These are phyloP conservation scores for Eragrostis curvula DNA, from an alignment of 176 grass and related monocot genomes.

Conservation along the genomic window DNA sequence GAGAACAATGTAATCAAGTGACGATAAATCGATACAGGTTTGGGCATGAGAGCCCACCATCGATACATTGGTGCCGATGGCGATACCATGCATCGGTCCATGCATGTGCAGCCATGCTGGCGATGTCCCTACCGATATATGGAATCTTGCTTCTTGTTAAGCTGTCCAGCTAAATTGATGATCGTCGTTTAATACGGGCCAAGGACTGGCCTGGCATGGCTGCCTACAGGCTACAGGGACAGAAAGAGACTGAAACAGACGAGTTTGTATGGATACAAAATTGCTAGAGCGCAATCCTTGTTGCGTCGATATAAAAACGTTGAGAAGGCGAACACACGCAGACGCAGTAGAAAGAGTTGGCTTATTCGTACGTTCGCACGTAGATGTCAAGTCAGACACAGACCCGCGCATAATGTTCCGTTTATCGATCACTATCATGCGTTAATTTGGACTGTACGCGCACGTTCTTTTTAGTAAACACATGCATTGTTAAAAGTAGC, in stretches of 20 bases:
- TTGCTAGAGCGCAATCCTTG: neutral
- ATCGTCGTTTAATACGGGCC: neutral
- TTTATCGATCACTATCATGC: neutral
- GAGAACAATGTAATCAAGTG: neutral
- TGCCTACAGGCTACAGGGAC: neutral
- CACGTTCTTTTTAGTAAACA: neutral
- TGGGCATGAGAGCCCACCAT: neutral
- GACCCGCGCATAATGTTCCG: neutral
- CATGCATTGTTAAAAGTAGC: neutral
- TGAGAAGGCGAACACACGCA: neutral
- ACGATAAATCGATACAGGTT: neutral
- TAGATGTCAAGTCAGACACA: neutral
- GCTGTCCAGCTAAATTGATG: slow-evolving; percentile 33
- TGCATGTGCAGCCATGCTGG: neutral
- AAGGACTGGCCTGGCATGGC: neutral
- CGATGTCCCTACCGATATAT: neutral
- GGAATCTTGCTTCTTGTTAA: slow-evolving; percentile 41
- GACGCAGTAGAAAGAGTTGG: neutral
- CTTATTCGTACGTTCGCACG: neutral
- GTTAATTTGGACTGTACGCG: neutral
- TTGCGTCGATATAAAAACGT: neutral
- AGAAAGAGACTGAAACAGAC: slow-evolving; percentile 8
- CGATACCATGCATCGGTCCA: too few species aligned
- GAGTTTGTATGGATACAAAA: neutral
- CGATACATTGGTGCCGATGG: neutral